Conservation (phyloP, 2,329 filamentous ascomycete genomes). For the Colletotrichum sp. region DNA sequence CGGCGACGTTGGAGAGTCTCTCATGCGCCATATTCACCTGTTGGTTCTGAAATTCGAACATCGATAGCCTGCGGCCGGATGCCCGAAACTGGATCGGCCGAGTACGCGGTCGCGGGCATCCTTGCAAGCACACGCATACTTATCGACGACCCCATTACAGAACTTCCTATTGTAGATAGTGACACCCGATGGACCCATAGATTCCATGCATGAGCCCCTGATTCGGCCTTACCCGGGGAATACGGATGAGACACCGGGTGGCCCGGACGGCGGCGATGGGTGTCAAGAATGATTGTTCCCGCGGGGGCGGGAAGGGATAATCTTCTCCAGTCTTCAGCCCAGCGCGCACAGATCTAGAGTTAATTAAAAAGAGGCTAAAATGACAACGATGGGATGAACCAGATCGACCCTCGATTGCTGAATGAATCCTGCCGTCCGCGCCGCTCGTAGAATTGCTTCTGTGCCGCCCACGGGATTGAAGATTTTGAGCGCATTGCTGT, state of each 20-base stretch:
- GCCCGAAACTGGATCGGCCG: background rate
- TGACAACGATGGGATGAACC: background rate
- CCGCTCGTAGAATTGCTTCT: background rate
- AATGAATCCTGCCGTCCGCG: background rate
- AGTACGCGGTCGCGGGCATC: background rate
- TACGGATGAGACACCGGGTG: background rate
- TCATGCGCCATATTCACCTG: background rate
- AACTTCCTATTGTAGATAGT: slow-evolving; percentile 10
- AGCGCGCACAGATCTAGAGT: background rate
- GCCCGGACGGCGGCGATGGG: background rate
- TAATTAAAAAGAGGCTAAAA: background rate
- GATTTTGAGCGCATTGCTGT: background rate
- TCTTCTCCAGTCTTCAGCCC: background rate
- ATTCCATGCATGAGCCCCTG: background rate
- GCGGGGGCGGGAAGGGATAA: background rate
- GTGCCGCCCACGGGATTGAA: background rate
- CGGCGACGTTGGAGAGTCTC: background rate
- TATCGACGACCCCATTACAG: background rate
- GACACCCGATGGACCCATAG: background rate
- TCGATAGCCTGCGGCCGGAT: slow-evolving; percentile 5
- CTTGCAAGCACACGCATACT: background rate
- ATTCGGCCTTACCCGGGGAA: background rate
- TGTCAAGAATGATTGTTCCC: background rate
- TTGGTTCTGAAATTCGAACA: background rate
- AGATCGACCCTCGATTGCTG: background rate